Evolutionary conservation across 2,329 filamentous ascomycete genomes (phyloP), one percentile per base, ranked within the genome.

Genomic region (Colletotrichum chlorophyti): DNA sequence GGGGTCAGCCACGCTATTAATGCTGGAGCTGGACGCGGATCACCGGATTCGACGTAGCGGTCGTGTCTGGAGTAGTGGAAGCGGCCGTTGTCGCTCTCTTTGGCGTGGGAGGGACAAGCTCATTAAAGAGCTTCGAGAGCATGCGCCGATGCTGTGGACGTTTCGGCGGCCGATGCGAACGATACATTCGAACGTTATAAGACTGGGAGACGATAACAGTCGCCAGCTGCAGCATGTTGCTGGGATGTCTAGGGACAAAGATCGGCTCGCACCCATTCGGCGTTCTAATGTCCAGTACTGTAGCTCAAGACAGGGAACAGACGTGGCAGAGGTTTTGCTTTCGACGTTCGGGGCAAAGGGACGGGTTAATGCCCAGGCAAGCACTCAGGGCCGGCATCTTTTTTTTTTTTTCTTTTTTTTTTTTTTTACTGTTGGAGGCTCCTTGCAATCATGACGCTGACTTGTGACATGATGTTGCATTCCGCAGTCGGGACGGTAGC

Each of bases 21-120:
- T 54, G 43, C 40, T 61, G 32, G 49, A 60, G 42, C 35, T 59
- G 12, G 49, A 60, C 45, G 59, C 38, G 59, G 54, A 61, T 61
- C 48, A 50, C 59, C 54, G 59, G 55, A 60, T 61, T 58, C 24
- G 58, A 57, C 35, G 40, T 52, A 49, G 52, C 41, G 40, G 19
- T 29, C 27, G 53, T 52, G 41, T 53, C 34, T 60, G 53, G 52
- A 51, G 40, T 60, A 46, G 45, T 46, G 53, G 53, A 52, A 60
- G 26, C 45, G 53, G 46, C 53, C 53, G 58, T 52, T 46, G 27
- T 14, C 17, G 19, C 21, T 32, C 40, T 46, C 43, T 57, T 26
- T 9, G 24, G 31, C 23, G 31, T 19, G 31, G 43, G 51, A 49
- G 14, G 24, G 26, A 38, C 10, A 59, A 27, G 17, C 31, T 55